These are phyloP conservation scores for Neoboletus subvelutipes DNA, from an alignment of 768 basidiomycete species.

Conservation along the genomic window DNA sequence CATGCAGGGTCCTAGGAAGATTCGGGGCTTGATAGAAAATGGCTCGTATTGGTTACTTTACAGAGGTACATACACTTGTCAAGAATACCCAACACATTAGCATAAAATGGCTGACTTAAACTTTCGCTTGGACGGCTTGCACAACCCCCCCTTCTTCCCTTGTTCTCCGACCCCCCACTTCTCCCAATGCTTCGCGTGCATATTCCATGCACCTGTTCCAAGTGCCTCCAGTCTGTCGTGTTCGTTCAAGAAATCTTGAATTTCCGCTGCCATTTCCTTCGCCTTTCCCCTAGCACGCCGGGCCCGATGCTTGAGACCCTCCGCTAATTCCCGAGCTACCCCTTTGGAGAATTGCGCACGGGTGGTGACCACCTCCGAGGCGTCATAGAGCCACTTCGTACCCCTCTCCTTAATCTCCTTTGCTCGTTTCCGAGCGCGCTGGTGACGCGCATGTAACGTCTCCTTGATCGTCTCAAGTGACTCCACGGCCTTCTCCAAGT, in stretches of 20 bases:
- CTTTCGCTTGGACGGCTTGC: constrained; percentile 17
- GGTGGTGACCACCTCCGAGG: constrained; percentile 42
- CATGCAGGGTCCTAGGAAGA: too few species aligned
- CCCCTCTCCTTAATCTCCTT: constrained; percentile 52
- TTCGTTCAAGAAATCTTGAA: constrained; percentile 26
- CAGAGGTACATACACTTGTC: constrained; percentile 21
- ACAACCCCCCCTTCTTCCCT: constrained; percentile 6
- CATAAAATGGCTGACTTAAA: constrained; percentile 11
- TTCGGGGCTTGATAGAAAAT: too few species aligned
- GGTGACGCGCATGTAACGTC: constrained; percentile 47
- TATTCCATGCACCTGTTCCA: constrained; percentile 18
- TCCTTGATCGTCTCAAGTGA: constrained; percentile 40
- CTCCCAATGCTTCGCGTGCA: constrained; percentile 19
- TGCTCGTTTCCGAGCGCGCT: constrained; percentile 52
- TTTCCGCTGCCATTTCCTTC: constrained; percentile 40
- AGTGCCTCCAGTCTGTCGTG: constrained; percentile 18
- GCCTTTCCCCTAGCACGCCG: constrained; percentile 46
- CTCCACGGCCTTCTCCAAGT: constrained; percentile 35
- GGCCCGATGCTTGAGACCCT: constrained; percentile 38
- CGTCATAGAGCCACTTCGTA: constrained; percentile 43
- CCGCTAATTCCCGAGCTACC: constrained; percentile 42
- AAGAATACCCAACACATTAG: constrained; percentile 6
- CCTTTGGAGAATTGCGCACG: constrained; percentile 44
- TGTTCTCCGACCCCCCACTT: constrained; percentile 14
- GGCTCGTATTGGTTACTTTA: constrained; percentile 14